Base-by-base conservation (phyloP, 768 basidiomycete species). In the Mycena indigotica region DNA sequence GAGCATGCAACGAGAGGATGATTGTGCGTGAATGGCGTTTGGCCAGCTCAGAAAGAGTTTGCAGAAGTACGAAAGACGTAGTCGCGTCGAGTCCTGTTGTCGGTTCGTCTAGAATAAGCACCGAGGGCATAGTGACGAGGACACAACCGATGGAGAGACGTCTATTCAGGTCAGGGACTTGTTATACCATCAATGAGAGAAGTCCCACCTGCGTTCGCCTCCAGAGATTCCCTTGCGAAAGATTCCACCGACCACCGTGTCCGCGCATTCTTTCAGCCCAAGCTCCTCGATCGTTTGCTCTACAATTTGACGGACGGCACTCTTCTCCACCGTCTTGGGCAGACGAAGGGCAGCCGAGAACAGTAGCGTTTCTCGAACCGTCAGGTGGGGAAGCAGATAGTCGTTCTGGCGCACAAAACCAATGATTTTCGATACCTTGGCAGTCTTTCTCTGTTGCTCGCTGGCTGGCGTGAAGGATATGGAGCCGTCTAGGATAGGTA, bases 1-100 rank as follows among this genome's bases (percentile, higher is more conserved):
- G 80, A 30, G 80, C 78, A 59, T 82, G 80, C 17, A 82, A 72
- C 3, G 78, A 77, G 17, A 76, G 65, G 48, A 82, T 74, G 52
- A 80, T 67, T 4, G 78, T 77, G 38, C 73, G 68, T 19, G 68
- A 66, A 28, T 63, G 62, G 41, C 66, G 57, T 52, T 64, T 64
- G 5, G 70, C 68, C 3, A 74, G 69, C 4, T 60, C 62, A 8
- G 72, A 72, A 32, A 76, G 68, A 40, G 69, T 68, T 15, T 65
- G 63, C 26, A 73, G 65, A 1, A 70, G 50, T 49, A 72, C 51
- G 46, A 71, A 72, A 2, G 74, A 70, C 3, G 73, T 70, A 46
- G 63, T 64, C 3, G 64, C 49, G 35, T 67, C 66, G 5, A 66
- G 61, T 23, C 64, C 62, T 4, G 60, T 61, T 2, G 60, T 62